Percentiles rank a stretch among this genome's conserved stretches.
These are phyloP conservation scores for Rubus parviflorus DNA, from an alignment of 306 rosid species.

Conservation along the genomic window DNA sequence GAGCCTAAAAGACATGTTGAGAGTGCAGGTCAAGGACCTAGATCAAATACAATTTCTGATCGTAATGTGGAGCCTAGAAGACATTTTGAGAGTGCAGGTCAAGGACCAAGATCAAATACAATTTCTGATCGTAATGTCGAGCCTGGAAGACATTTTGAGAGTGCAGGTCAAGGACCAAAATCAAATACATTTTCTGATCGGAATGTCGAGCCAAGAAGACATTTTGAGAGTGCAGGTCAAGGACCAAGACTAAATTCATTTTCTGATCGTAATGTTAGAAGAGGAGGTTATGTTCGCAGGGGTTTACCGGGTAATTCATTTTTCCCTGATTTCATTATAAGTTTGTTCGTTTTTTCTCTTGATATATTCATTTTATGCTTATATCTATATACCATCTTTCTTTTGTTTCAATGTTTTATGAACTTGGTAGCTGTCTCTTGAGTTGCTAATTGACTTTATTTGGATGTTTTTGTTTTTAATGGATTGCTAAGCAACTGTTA, in stretches of 20 bases:
- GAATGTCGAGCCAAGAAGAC: conserved; percentile 47
- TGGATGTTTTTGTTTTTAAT: neutral
- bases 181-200: conserved; percentile 50
- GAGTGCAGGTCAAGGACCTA: conserved; percentile 55
- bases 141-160: conserved; percentile 47
- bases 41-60: conserved; percentile 48
- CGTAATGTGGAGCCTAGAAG: conserved; percentile 49
- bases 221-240: conserved; percentile 53
- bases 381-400: neutral
- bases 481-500: neutral
- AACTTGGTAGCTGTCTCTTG: neutral
- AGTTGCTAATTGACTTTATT: neutral
- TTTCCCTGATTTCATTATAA: neutral
- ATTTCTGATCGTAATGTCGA: conserved; percentile 57
- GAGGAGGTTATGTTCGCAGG: conserved; percentile 60
- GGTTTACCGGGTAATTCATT: conserved; percentile 54
- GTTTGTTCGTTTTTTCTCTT: neutral
- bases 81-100: conserved; percentile 52
- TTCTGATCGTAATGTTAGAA: conserved; percentile 60
- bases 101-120: conserved; percentile 45
- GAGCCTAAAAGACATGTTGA: conserved; percentile 53
- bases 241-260: conserved; percentile 42
- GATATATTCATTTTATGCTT: neutral
- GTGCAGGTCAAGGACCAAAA: conserved; percentile 53
- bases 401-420: neutral